Conservation (phyloP, 164 flowering plant species). For the Dillenia suffruticosa region DNA sequence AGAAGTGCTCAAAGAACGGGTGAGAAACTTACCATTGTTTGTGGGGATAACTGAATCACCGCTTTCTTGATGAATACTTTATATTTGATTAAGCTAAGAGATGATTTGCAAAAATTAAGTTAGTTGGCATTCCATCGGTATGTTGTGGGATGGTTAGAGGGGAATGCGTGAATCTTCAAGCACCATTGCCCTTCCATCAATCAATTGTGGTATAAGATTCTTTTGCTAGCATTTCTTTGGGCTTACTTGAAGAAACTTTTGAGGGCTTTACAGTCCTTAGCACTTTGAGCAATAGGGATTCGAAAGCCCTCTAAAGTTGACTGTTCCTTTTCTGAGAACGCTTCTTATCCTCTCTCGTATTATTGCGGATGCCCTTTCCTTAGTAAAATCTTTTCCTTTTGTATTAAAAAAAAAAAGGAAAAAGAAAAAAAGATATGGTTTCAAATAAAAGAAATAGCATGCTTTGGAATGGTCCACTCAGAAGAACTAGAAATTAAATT, state of each 20-base stretch:
- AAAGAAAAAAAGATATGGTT: neutral
- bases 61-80: too few species aligned
- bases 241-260: too few species aligned
- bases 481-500: constrained; percentile 59
- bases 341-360: too few species aligned
- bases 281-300: too few species aligned
- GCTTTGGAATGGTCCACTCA: constrained; percentile 47
- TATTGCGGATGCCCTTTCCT: neutral
- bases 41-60: neutral
- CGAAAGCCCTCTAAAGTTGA: neutral
- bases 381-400: neutral
- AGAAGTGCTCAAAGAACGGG: constrained; percentile 61
- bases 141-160: constrained; percentile 41
- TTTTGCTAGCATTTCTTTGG: too few species aligned
- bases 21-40: constrained; percentile 8
- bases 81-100: too few species aligned
- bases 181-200: too few species aligned
- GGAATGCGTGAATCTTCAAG: neutral
- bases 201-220: too few species aligned
- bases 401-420: neutral
- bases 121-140: constrained; percentile 33
- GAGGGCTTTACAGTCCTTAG: too few species aligned
- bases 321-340: neutral
- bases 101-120: neutral
- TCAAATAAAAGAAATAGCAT: neutral